A percentile compares a stretch with the other conserved stretches of the same genome.
phyloP scores from a whole-genome alignment of 257 asterid genomes.

The Anisodus acutangulus region DNA sequence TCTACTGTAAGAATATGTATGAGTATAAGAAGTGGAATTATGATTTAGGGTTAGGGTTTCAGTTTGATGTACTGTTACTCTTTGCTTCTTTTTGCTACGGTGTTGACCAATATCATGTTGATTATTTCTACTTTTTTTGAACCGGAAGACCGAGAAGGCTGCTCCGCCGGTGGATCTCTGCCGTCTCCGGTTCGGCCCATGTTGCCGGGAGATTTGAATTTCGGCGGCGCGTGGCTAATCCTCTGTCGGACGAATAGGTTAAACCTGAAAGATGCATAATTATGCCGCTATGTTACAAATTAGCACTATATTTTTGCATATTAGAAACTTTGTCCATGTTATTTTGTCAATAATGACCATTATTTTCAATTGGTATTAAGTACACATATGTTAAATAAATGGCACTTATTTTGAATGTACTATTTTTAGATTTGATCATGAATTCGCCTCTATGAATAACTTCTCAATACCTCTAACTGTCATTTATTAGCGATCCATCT shows the following conservation, averaged over 20 bases:
- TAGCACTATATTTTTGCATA: neutral
- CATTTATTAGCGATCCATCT: neutral
- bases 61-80: conserved; percentile 32
- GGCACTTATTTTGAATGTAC: too few relatives aligned
- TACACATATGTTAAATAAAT: too few relatives aligned
- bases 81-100: conserved; percentile 37
- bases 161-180: neutral
- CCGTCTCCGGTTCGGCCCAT: conserved; percentile 25
- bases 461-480: too few relatives aligned
- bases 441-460: too few relatives aligned
- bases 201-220: conserved; percentile 22
- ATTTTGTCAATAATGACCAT: neutral
- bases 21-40: conserved; percentile 37
- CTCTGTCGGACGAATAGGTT: neutral
- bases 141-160: neutral
- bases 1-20: neutral
- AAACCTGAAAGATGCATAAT: neutral
- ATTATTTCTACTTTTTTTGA: neutral
- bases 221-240: conserved; percentile 35
- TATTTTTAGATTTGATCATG: too few relatives aligned
- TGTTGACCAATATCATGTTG: neutral
- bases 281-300: neutral
- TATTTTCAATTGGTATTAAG: neutral
- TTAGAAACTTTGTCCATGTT: neutral
- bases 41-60: conserved; percentile 41